phyloP scores from a whole-genome alignment of 2,329 filamentous ascomycete genomes.

The Ophiostoma australiae region DNA sequence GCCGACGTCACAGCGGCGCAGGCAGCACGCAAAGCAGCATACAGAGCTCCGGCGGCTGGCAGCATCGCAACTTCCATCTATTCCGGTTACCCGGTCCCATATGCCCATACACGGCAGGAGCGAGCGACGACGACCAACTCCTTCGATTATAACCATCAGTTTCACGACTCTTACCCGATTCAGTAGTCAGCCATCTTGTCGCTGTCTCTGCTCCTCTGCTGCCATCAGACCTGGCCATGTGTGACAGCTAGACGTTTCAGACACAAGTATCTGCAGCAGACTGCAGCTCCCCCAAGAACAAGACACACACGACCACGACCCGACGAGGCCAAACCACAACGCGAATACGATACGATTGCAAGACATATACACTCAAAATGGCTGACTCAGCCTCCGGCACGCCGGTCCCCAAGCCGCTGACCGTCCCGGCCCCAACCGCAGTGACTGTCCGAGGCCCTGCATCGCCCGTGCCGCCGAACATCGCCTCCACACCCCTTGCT shows the following conservation, averaged over 20 bases:
- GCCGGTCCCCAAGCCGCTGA: conserved; percentile 19
- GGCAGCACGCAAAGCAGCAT: neutral
- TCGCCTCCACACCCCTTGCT: neutral
- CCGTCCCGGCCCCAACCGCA: conserved; percentile 5
- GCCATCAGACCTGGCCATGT: neutral
- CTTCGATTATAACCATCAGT: neutral
- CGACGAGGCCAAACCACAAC: neutral
- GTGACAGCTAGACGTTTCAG: neutral
- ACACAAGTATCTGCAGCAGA: neutral
- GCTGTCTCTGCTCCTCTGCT: neutral
- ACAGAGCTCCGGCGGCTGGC: neutral
- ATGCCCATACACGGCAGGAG: neutral
- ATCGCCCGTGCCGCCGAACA: neutral
- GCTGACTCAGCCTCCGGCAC: conserved; percentile 19
- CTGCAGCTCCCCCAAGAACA: neutral
- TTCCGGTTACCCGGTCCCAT: neutral
- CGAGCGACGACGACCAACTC: neutral
- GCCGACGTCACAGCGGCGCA: conserved; percentile 7
- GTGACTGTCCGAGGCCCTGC: neutral
- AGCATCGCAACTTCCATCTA: conserved; percentile 1
- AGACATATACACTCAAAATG: conserved; percentile 11
- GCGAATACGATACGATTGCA: neutral
- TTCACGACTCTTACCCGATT: neutral
- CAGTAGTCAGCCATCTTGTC: neutral
- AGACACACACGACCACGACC: neutral